Percentiles rank a stretch among this genome's conserved stretches.
Evolutionary conservation across 768 basidiomycete species (phyloP).

Genomic region (Inosperma sp.): DNA sequence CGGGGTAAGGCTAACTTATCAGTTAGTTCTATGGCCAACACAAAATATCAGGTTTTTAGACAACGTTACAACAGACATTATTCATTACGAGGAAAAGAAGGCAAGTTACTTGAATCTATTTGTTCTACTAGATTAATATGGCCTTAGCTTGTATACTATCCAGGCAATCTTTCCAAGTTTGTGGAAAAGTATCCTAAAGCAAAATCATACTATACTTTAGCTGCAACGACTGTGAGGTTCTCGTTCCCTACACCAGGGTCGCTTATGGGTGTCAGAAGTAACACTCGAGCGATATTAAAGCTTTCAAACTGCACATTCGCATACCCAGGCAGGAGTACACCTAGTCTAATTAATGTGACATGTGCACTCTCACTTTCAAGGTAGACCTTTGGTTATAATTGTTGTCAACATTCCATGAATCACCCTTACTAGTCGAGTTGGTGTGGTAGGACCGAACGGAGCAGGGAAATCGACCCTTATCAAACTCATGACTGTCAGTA

Average conservation of each 20-base stretch:
- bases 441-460: constrained; percentile 89
- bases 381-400: constrained; percentile 36
- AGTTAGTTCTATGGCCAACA: neutral
- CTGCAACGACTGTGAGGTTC: constrained; percentile 91
- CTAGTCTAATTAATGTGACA: constrained; percentile 82
- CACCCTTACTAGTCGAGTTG: constrained; percentile 64
- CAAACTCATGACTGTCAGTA: constrained; percentile 80
- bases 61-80: constrained; percentile 92
- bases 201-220: constrained; percentile 93
- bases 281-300: constrained; percentile 93
- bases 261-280: constrained; percentile 94
- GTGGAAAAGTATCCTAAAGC: constrained; percentile 90
- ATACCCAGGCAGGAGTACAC: constrained; percentile 78
- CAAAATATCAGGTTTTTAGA: constrained; percentile 70
- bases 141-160: constrained; percentile 82
- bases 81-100: constrained; percentile 96
- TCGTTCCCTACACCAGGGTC: constrained; percentile 94
- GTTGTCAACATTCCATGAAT: constrained; percentile 14
- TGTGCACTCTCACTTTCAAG: constrained; percentile 93
- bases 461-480: constrained; percentile 96
- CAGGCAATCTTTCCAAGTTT: constrained; percentile 86
- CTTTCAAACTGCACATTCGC: constrained; percentile 89
- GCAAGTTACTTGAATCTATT: constrained; percentile 29
- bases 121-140: constrained; percentile 9
- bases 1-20: constrained; percentile 48